Percentiles rank a stretch among this genome's conserved stretches.
Evolutionary conservation across 2,329 filamentous ascomycete genomes (phyloP).

Genomic region (Mycosphaerella arachidis): DNA sequence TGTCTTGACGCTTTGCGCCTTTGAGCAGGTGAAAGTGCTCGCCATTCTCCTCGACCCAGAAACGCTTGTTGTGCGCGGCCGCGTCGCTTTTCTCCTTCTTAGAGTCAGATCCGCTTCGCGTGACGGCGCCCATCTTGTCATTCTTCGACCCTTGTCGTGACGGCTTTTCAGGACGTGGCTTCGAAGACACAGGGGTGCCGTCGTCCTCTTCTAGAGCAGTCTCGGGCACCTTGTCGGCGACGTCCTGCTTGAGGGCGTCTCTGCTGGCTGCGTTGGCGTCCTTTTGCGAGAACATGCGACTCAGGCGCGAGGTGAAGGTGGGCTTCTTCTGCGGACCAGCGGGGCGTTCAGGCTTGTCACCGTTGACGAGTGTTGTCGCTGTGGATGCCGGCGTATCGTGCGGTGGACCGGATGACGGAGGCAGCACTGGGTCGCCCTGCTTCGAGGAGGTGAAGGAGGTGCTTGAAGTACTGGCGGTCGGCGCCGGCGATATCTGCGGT

Average conservation of each 20-base stretch:
- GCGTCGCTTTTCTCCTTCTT: constrained; percentile 30
- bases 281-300: constrained; percentile 40
- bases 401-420: constrained; percentile 10
- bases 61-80: constrained; percentile 39
- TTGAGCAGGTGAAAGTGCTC: constrained; percentile 84
- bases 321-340: constrained; percentile 34
- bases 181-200: constrained; percentile 6
- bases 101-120: constrained; percentile 29
- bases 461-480: constrained; percentile 36
- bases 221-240: constrained; percentile 27
- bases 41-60: constrained; percentile 59
- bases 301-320: constrained; percentile 37
- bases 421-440: constrained; percentile 12
- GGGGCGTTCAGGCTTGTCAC: constrained; percentile 22
- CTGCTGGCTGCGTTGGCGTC: constrained; percentile 25
- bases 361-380: constrained; percentile 10
- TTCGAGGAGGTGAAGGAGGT: constrained; percentile 32
- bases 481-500: constrained; percentile 23
- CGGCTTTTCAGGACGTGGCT: constrained; percentile 23
- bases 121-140: constrained; percentile 22
- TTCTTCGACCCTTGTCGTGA: constrained; percentile 31
- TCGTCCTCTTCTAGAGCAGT: constrained; percentile 25
- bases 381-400: constrained; percentile 2
- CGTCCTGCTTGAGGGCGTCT: constrained; percentile 20
- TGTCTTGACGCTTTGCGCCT: constrained; percentile 87